These are phyloP conservation scores for Deakozyma indianensis DNA, from an alignment of 805 yeast genomes.

Conservation along the genomic window DNA sequence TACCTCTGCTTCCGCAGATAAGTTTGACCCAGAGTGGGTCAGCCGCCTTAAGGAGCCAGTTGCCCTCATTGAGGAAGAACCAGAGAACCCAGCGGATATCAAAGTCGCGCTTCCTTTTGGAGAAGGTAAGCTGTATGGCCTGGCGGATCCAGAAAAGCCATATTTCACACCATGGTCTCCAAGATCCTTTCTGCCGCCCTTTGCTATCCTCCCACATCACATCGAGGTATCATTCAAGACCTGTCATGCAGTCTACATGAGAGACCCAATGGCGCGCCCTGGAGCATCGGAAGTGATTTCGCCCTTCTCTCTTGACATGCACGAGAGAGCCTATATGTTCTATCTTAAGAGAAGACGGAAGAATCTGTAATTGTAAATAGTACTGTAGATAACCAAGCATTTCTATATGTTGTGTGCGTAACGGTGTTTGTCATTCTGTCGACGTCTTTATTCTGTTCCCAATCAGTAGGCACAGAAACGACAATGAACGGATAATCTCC, in stretches of 20 bases:
- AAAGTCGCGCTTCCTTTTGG: slow-evolving; percentile 30
- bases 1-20: slow-evolving; percentile 17
- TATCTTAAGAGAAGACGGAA: slow-evolving; percentile 30
- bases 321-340: slow-evolving; percentile 91
- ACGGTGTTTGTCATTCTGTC: no score
- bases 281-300: slow-evolving; percentile 92
- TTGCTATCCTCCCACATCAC: slow-evolving; percentile 85
- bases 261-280: slow-evolving; percentile 95
- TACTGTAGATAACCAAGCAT: neutral
- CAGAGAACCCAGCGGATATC: slow-evolving; percentile 33
- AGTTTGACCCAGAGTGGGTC: slow-evolving; percentile 39
- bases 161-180: slow-evolving; percentile 97
- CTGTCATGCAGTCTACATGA: slow-evolving; percentile 90
- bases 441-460: no score
- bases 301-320: slow-evolving; percentile 69
- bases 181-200: slow-evolving; percentile 83
- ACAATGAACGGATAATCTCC: no score
- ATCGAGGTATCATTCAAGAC: slow-evolving; percentile 80
- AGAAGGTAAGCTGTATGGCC: slow-evolving; percentile 56
- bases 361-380: slow-evolving; percentile 12
- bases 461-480: no score
- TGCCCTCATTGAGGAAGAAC: slow-evolving; percentile 30
- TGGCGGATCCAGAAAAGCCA: slow-evolving; percentile 59
- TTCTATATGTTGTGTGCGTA: no score
- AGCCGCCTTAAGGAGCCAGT: slow-evolving; percentile 29